A percentile compares a stretch with the other conserved stretches of the same genome.
Conservation (phyloP, 257 asterid genomes). For the Echium plantagineum region DNA sequence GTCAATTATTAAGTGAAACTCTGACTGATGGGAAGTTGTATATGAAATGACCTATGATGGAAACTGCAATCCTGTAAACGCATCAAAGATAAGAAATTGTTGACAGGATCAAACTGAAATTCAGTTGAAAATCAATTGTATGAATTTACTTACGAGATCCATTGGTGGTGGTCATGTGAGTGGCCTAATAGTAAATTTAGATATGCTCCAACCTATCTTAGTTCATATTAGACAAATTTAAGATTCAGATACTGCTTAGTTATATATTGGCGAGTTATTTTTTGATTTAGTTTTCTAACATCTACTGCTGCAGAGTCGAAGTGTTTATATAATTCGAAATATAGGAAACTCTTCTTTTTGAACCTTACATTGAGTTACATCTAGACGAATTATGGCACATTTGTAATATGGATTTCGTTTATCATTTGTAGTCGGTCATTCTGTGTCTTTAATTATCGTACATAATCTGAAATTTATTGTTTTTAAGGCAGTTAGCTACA, state of each 20-base stretch:
- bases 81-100: background rate
- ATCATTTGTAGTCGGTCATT: background rate
- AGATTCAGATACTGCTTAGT: background rate
- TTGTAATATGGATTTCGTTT: background rate
- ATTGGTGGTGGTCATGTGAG: background rate
- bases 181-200: background rate
- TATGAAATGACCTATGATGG: no score
- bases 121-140: no score
- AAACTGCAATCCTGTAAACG: no score
- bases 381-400: no score
- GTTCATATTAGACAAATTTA: no score
- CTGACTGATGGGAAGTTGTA: no score
- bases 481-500: slow-evolving; percentile 58
- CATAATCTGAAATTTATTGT: slow-evolving; percentile 1
- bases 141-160: no score
- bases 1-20: no score
- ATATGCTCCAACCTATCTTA: background rate
- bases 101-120: no score
- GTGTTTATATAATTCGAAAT: background rate
- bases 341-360: background rate
- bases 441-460: background rate
- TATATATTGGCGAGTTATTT: background rate
- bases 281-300: background rate
- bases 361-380: background rate
- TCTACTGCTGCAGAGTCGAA: background rate